phyloP scores from a whole-genome alignment of 1,284 basidiomycete species.

The Rhodofomes roseus region DNA sequence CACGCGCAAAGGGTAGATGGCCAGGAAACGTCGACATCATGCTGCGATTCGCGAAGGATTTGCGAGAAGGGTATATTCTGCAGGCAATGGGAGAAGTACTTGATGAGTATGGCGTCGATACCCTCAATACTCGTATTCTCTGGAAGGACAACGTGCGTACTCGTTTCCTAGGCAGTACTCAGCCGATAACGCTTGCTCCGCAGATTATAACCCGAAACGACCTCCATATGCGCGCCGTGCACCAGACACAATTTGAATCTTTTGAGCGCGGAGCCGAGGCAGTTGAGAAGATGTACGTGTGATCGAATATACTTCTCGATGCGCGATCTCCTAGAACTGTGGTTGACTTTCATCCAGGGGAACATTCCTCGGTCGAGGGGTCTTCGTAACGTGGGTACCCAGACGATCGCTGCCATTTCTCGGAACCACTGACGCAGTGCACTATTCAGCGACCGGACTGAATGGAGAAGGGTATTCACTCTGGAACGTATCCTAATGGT shows the following conservation, averaged over 20 bases:
- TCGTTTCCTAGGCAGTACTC: not conserved
- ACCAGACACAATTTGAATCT: slow-evolving; percentile 1
- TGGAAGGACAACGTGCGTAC: slow-evolving; percentile 53
- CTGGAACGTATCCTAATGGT: not conserved
- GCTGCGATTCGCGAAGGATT: slow-evolving; percentile 46
- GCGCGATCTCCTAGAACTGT: not conserved
- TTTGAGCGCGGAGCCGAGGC: slow-evolving; percentile 59
- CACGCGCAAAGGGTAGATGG: slow-evolving; percentile 56
- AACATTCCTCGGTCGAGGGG: slow-evolving; percentile 26
- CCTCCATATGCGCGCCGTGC: slow-evolving; percentile 5
- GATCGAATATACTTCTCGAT: not conserved
- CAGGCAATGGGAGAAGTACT: slow-evolving; percentile 54
- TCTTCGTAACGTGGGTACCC: slow-evolving; percentile 5
- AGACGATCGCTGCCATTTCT: not conserved
- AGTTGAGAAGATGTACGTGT: slow-evolving; percentile 50
- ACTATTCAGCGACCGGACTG: not conserved
- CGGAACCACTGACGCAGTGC: not conserved
- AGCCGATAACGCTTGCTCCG: not conserved
- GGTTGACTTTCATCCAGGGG: slow-evolving; percentile 38
- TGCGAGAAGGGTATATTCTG: slow-evolving; percentile 53
- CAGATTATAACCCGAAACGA: slow-evolving; percentile 8
- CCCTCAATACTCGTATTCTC: slow-evolving; percentile 56
- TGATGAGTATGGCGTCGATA: slow-evolving; percentile 58
- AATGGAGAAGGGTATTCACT: slow-evolving; percentile 4
- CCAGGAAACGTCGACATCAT: slow-evolving; percentile 67